A percentile compares a stretch with the other conserved stretches of the same genome.
phyloP scores from a whole-genome alignment of 148 eudicot species.

The Diospyros kaki region DNA sequence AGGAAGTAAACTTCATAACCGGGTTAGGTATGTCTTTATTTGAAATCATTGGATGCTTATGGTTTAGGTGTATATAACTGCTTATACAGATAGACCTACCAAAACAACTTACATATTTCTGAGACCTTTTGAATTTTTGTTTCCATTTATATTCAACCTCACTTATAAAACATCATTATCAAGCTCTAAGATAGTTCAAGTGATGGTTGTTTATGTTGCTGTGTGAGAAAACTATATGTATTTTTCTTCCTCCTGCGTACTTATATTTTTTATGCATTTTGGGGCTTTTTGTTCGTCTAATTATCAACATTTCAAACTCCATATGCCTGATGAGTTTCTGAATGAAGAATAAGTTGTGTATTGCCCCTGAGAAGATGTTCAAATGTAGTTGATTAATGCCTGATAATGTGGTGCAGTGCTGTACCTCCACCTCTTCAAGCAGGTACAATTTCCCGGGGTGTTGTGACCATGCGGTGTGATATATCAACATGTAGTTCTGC shows the following conservation, averaged over 20 bases:
- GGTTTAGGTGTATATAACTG: not conserved
- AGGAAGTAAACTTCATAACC: slow-evolving; percentile 90
- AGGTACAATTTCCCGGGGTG: slow-evolving; percentile 91
- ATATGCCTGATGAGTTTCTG: not conserved
- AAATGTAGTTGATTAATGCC: not conserved
- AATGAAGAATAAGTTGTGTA: not conserved
- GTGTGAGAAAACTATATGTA: not conserved
- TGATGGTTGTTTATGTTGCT: not conserved
- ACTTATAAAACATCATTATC: not conserved
- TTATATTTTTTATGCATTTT: not conserved
- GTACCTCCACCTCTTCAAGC: slow-evolving; percentile 99
- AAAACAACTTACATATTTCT: too few species aligned
- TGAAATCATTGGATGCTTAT: not conserved
- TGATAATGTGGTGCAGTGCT: slow-evolving; percentile 57
- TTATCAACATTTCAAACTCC: not conserved
- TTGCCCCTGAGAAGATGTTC: not conserved
- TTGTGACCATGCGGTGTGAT: slow-evolving; percentile 97
- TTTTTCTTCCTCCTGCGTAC: not conserved
- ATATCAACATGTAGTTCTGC: slow-evolving; percentile 81
- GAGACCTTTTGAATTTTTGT: not conserved
- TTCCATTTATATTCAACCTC: not conserved
- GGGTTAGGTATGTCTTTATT: slow-evolving; percentile 62
- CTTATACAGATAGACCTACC: not conserved
- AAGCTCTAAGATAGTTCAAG: not conserved
- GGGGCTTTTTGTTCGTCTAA: not conserved